Conservation (phyloP, 345 rosid genomes). For the Aquilaria yunnanensis region DNA sequence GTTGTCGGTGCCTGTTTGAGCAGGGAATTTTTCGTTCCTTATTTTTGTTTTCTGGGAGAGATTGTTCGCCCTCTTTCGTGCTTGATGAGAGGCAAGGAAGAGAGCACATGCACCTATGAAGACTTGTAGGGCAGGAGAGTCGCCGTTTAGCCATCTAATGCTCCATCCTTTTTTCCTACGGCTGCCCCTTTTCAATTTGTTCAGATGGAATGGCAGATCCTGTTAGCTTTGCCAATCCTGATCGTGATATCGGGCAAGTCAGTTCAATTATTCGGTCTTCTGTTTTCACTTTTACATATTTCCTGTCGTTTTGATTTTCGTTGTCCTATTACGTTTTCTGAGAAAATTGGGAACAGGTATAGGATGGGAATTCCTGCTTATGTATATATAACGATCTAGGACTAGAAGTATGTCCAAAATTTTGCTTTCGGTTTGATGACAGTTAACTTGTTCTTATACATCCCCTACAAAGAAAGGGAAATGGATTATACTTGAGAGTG, state of each 20-base stretch:
- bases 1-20: neutral
- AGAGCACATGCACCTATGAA: slow-evolving; percentile 78
- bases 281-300: neutral
- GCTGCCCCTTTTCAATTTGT: slow-evolving; percentile 34
- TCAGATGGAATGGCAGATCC: slow-evolving; percentile 99
- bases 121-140: slow-evolving; percentile 56
- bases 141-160: slow-evolving; percentile 50
- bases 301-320: neutral
- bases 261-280: slow-evolving; percentile 14
- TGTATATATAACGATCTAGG: too few species aligned
- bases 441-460: too few species aligned
- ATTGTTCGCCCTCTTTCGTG: neutral
- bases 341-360: too few species aligned
- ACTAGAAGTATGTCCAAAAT: too few species aligned
- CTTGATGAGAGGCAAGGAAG: slow-evolving; percentile 39
- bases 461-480: too few species aligned
- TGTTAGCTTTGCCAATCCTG: slow-evolving; percentile 62
- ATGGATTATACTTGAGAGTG: too few species aligned
- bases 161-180: slow-evolving; percentile 34
- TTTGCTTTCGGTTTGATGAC: too few species aligned
- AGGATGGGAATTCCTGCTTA: too few species aligned
- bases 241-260: slow-evolving; percentile 87
- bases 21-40: neutral
- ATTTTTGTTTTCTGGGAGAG: slow-evolving; percentile 16
- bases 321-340: neutral